These are phyloP conservation scores for Camellia oleifera DNA, from an alignment of 179 eudicot species.

Conservation along the genomic window DNA sequence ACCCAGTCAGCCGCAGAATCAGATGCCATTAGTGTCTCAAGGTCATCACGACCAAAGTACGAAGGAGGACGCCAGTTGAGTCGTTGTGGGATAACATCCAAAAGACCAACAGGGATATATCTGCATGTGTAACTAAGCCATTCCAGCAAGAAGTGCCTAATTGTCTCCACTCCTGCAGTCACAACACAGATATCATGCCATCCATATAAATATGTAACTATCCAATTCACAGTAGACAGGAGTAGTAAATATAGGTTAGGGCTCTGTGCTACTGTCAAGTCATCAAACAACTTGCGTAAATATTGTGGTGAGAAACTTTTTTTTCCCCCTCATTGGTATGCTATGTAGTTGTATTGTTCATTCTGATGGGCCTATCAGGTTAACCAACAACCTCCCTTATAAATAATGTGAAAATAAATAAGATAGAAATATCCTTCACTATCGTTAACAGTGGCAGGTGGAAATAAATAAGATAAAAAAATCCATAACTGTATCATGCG, in stretches of 20 bases:
- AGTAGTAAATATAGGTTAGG: background rate
- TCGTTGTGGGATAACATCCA: conserved; percentile 82
- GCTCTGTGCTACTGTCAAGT: background rate
- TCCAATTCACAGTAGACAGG: background rate
- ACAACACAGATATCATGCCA: background rate
- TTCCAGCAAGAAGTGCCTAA: conserved; percentile 87
- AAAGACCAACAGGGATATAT: conserved; percentile 84
- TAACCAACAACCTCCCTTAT: too few relatives aligned
- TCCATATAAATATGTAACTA: too few relatives aligned
- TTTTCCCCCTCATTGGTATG: too few relatives aligned
- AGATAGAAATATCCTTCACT: background rate
- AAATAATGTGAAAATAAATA: background rate
- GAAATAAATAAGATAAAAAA: too few relatives aligned
- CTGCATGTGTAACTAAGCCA: conserved; percentile 92
- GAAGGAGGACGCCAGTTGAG: conserved; percentile 91
- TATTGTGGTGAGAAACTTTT: background rate
- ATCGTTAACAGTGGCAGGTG: too few relatives aligned
- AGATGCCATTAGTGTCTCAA: conserved; percentile 94
- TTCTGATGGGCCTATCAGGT: too few relatives aligned
- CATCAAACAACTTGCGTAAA: background rate
- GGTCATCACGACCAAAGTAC: conserved; percentile 86
- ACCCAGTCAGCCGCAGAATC: conserved; percentile 99
- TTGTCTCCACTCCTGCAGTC: conserved; percentile 87
- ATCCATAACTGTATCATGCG: too few relatives aligned
- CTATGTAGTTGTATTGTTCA: too few relatives aligned